Conservation (phyloP, 108 stramenopile genomes). For the Nitzschia sp. region DNA sequence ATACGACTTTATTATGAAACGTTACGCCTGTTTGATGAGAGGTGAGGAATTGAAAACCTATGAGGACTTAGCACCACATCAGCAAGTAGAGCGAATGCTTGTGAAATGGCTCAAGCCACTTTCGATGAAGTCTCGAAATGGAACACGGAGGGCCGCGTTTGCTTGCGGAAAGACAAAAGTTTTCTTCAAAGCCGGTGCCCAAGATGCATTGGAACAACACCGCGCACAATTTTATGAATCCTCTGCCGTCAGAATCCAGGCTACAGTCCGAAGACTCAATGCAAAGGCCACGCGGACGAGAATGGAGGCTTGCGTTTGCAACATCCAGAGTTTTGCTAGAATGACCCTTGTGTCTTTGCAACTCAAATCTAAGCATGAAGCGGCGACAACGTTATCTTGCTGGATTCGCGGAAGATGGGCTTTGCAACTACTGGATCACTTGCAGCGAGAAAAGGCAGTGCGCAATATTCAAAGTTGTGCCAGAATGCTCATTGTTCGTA, state of each 20-base stretch:
- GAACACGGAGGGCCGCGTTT: conserved; percentile 40
- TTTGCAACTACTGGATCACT: not conserved
- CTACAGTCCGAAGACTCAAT: conserved; percentile 20
- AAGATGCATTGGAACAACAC: conserved; percentile 71
- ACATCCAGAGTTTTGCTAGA: conserved; percentile 13
- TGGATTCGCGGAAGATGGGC: conserved; percentile 5
- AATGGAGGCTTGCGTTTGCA: not conserved
- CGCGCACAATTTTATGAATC: conserved; percentile 51
- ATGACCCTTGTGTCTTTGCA: not conserved
- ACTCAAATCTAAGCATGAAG: not conserved
- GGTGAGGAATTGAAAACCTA: not conserved
- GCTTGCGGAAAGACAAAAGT: conserved; percentile 85
- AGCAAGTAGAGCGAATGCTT: conserved; percentile 40
- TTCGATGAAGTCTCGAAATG: conserved; percentile 2
- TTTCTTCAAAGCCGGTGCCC: conserved; percentile 80
- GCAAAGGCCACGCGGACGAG: not conserved
- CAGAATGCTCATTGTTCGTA: not conserved
- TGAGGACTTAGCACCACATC: conserved; percentile 20
- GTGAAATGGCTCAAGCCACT: conserved; percentile 16
- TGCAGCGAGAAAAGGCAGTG: not conserved
- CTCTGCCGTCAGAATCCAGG: conserved; percentile 51
- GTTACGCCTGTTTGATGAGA: conserved; percentile 47
- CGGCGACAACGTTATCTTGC: conserved; percentile 2
- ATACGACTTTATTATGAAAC: conserved; percentile 63
- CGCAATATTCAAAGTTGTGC: not conserved